A percentile compares a stretch with the other conserved stretches of the same genome.
Evolutionary conservation across 2,329 filamentous ascomycete genomes (phyloP).

Genomic region (Sarocladiaceae sp.): DNA sequence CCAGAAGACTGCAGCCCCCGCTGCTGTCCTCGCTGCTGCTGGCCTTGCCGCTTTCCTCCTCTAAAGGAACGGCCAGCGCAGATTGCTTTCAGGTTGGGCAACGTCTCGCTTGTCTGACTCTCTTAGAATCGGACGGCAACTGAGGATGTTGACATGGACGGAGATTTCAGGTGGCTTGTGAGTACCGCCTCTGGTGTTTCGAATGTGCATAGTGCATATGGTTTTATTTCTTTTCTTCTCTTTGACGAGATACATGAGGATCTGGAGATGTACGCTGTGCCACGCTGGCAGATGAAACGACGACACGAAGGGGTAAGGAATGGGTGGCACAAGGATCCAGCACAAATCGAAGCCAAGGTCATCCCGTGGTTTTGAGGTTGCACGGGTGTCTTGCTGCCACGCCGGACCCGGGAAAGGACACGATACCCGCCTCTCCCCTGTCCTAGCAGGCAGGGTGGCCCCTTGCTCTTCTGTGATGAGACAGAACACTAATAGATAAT

Average conservation of each 20-base stretch:
- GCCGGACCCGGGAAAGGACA: neutral
- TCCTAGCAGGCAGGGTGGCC: neutral
- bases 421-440: neutral
- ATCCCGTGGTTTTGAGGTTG: too few relatives aligned
- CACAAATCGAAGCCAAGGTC: too few relatives aligned
- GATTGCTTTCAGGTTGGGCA: neutral
- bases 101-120: slow-evolving; percentile 5
- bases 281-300: neutral
- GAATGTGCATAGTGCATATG: slow-evolving; percentile 28
- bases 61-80: too few relatives aligned
- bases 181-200: slow-evolving; percentile 18
- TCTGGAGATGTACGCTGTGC: slow-evolving; percentile 15
- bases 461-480: neutral
- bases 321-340: neutral
- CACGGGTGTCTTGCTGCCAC: neutral
- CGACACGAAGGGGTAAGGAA: neutral
- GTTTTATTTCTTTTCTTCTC: slow-evolving; percentile 26
- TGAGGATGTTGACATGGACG: slow-evolving; percentile 23
- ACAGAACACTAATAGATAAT: slow-evolving; percentile 7
- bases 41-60: slow-evolving; percentile 43
- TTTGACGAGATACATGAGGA: slow-evolving; percentile 23
- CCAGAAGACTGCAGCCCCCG: slow-evolving; percentile 38
- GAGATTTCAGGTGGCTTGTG: slow-evolving; percentile 9
- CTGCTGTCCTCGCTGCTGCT: slow-evolving; percentile 41
- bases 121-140: too few relatives aligned